Conservation (phyloP, 2,329 filamentous ascomycete genomes). For the Colletotrichum sp. region DNA sequence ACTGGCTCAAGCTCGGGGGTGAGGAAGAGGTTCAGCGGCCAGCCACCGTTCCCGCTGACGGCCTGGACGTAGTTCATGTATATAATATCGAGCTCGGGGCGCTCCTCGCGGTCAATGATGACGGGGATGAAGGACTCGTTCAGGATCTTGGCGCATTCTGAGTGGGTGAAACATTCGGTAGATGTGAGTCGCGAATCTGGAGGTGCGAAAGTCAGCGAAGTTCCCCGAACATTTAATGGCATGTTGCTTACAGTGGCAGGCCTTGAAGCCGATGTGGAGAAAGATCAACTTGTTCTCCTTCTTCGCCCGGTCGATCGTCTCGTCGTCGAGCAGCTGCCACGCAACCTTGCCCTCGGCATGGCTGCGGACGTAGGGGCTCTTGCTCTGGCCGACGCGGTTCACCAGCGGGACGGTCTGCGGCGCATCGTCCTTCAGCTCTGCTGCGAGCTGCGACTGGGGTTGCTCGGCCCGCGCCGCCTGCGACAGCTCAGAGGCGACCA, state of each 20-base stretch:
- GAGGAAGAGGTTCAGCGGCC: constrained; percentile 96
- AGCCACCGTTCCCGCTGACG: constrained; percentile 87
- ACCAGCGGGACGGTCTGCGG: constrained; percentile 27
- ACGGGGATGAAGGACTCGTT: constrained; percentile 91
- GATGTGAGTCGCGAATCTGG: constrained; percentile 89
- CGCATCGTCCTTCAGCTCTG: constrained; percentile 22
- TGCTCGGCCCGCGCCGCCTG: constrained; percentile 20
- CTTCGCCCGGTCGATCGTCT: constrained; percentile 78
- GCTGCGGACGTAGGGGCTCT: constrained; percentile 66
- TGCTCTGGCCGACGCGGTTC: constrained; percentile 41
- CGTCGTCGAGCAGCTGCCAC: constrained; percentile 88
- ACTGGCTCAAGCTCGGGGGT: constrained; percentile 93
- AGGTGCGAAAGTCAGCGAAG: neutral
- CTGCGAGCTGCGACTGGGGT: constrained; percentile 35
- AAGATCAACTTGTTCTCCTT: constrained; percentile 89
- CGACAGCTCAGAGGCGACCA: constrained; percentile 42
- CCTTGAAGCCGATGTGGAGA: constrained; percentile 91
- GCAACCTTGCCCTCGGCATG: constrained; percentile 84
- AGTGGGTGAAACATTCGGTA: constrained; percentile 87
- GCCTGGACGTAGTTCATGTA: constrained; percentile 99
- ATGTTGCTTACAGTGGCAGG: constrained; percentile 83
- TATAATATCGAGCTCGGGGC: constrained; percentile 91
- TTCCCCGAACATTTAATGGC: no score
- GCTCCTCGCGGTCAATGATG: constrained; percentile 91
- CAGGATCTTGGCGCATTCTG: constrained; percentile 78